phyloP scores from a whole-genome alignment of 2,329 filamentous ascomycete genomes.

The Byssochlamys sp. region DNA sequence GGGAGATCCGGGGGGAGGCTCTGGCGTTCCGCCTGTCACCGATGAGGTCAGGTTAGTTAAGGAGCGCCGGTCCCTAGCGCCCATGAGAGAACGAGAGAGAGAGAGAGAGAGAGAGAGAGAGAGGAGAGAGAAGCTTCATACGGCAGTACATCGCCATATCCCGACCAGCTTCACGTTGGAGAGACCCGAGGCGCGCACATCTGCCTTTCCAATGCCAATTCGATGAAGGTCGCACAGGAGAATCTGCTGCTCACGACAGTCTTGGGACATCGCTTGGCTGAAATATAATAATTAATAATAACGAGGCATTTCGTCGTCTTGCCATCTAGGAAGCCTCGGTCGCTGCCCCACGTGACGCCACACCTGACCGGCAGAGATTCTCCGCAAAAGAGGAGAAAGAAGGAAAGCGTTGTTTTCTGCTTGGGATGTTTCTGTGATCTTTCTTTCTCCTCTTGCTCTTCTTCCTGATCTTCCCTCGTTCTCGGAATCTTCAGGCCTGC shows the following conservation, averaged over 20 bases:
- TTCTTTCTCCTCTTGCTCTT: background rate
- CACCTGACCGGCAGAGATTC: background rate
- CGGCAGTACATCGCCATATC: background rate
- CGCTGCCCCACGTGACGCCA: background rate
- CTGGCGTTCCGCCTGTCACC: background rate
- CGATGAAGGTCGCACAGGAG: background rate
- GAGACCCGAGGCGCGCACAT: background rate
- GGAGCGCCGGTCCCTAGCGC: slow-evolving; percentile 2
- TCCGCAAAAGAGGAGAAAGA: background rate
- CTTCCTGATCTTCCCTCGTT: background rate
- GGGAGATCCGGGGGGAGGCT: slow-evolving; percentile 18
- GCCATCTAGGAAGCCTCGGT: background rate
- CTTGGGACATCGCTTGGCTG: background rate
- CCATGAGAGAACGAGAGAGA: background rate
- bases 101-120: no score
- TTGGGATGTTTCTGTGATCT: background rate
- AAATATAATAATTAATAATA: no score
- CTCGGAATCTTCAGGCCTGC: background rate
- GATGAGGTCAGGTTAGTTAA: slow-evolving; percentile 1
- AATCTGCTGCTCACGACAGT: background rate
- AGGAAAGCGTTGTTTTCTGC: background rate
- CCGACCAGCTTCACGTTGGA: background rate
- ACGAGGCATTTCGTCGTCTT: no score
- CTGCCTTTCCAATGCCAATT: background rate
- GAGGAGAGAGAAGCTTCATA: background rate